phyloP scores from a whole-genome alignment of 257 asterid genomes.

The Petrea volubilis region DNA sequence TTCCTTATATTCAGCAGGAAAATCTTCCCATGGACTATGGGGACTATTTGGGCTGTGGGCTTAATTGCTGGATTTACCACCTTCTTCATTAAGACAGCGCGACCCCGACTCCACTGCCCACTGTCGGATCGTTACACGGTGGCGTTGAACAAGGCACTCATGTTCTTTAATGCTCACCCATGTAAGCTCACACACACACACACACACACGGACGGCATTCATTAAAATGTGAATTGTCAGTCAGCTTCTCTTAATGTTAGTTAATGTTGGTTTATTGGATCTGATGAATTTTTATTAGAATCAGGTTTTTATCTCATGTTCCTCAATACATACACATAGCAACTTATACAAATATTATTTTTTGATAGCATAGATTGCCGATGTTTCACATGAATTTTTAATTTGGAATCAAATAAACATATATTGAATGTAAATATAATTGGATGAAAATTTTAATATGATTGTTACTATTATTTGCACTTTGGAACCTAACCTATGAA shows the following conservation, averaged over 20 bases:
- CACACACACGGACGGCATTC: too few relatives aligned
- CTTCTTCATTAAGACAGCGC: slow-evolving; percentile 76
- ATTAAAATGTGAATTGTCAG: too few relatives aligned
- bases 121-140: slow-evolving; percentile 90
- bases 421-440: too few relatives aligned
- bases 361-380: too few relatives aligned
- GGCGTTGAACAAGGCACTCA: slow-evolving; percentile 84
- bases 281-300: slow-evolving; percentile 14
- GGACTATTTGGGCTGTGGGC: slow-evolving; percentile 70
- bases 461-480: too few relatives aligned
- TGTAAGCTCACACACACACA: slow-evolving; percentile 76
- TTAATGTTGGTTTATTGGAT: slow-evolving; percentile 17
- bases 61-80: slow-evolving; percentile 65
- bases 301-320: too few relatives aligned
- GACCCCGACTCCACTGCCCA: slow-evolving; percentile 58
- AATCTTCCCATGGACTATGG: slow-evolving; percentile 83
- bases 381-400: too few relatives aligned
- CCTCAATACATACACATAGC: too few relatives aligned
- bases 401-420: too few relatives aligned
- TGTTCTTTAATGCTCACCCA: slow-evolving; percentile 92
- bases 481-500: background rate
- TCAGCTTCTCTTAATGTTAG: too few relatives aligned
- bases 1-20: slow-evolving; percentile 86
- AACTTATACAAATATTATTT: too few relatives aligned
- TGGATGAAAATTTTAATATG: too few relatives aligned